These are phyloP conservation scores for Uronychia binucleata DNA, from an alignment of 73 alveolate species.

Conservation along the genomic window DNA sequence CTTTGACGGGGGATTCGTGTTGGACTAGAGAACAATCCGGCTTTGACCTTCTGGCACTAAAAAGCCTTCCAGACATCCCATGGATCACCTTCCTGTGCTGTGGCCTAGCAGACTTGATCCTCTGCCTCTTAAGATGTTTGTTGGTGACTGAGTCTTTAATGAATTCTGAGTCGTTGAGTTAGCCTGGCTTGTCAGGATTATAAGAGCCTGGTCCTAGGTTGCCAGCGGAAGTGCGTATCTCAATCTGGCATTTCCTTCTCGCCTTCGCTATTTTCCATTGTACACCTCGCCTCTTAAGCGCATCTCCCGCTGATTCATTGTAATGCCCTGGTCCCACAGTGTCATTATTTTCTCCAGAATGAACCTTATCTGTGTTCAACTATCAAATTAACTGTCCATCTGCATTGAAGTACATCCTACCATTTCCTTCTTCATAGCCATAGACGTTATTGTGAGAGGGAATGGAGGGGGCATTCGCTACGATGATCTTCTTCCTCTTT, in stretches of 20 bases:
- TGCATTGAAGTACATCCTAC: neutral
- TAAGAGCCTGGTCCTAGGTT: constrained; percentile 75
- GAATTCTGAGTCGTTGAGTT: neutral
- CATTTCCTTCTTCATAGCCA: constrained; percentile 71
- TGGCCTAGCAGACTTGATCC: neutral
- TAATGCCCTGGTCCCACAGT: constrained; percentile 83
- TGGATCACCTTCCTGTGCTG: neutral
- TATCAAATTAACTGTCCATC: constrained; percentile 62
- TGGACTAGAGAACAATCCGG: neutral
- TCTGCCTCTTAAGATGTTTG: neutral
- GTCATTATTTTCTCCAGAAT: constrained; percentile 52
- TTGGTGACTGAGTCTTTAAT: neutral
- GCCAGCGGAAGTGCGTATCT: constrained; percentile 8
- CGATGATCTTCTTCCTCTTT: constrained; percentile 1
- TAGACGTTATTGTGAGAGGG: constrained; percentile 75
- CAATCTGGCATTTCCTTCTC: constrained; percentile 19
- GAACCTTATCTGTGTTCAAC: constrained; percentile 58
- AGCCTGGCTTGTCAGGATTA: constrained; percentile 33
- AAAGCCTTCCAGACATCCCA: neutral
- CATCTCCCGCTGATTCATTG: constrained; percentile 21
- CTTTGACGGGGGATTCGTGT: neutral
- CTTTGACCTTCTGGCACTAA: neutral
- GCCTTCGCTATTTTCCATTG: constrained; percentile 38
- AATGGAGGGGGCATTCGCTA: constrained; percentile 57
- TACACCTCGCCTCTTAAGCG: constrained; percentile 23